Evolutionary conservation across 257 asterid species (phyloP), one percentile per base, ranked within the genome.

Genomic region (Nicotiana tabacum): DNA sequence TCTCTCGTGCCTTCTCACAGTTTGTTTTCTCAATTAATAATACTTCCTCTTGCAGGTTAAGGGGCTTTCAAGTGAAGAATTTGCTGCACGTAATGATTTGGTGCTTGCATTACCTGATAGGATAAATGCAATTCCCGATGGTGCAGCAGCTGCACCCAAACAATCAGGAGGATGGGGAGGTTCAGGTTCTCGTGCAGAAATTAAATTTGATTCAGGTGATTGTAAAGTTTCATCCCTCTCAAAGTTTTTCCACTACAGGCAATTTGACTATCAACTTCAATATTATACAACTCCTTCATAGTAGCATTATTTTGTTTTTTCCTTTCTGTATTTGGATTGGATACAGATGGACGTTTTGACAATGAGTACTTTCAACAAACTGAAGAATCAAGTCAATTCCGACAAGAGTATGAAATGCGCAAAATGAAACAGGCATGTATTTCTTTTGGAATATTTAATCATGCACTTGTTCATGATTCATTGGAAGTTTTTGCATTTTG

Each of bases 401-500:
- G 92, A 89, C 95, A 93, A 88, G 98, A 94, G 90, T 93, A 94
- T 86, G 99, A 94, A 83, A 93, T 96, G 98, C 90, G 97, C 51
- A 95, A 90, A 92, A 87, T 95, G 85, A 95, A 86, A 82, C 99
- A 95, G 97, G 99, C 92, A 92, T 65, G 97, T 83, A 16, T 8
- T 57, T 4, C 6, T 66, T 6, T 66, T 15, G 48, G 48, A 66
- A 66, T 65, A 65, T 29, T 62, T 15, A 27, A 65, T 29, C 35
- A 13, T 29, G 70, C n/a, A 5, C 70, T 64, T 64, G 70, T 29
- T 30, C 70, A 29, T 65, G 70, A 29, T 65, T 65, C 43, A 29
- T 66, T 17, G 4, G 2, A 66, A 6, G 13, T 3, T 66, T 66
- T 66, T 66, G 74, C 24, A 35, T 66, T 32, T 66, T 30, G n/a